Evolutionary conservation across 768 basidiomycete genomes (phyloP), one percentile per base, ranked within the genome.

Genomic region (Agaricus blazei): DNA sequence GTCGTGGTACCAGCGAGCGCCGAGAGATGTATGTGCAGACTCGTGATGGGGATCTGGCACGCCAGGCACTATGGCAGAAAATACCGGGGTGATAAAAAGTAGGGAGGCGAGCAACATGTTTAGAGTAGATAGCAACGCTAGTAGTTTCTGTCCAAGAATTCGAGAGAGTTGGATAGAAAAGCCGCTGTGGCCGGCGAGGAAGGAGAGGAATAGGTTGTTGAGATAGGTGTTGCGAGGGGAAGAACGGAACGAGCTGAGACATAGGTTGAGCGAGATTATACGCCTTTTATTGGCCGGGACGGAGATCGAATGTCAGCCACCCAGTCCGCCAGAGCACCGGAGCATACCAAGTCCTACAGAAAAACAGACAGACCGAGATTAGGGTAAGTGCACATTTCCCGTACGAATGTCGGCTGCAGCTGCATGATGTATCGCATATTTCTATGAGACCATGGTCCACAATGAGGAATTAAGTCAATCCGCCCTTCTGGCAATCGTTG

Each of bases 1-100:
- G 43, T 69, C 64, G 50, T 90, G 90, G 64, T 79, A 82, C 90
- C 90, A 92, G 6, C 65, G 53, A 15, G 57, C 62, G 28, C 77
- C 74, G 11, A 79, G 71, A 2, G 63, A 58, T 57, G 61, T 51
- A 7, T 67, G 57, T 29, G 59, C 45, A 58, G 73, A 62, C 54
- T 70, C 64, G 56, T 65, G 64, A 46, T 19, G 19, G 19, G 49
- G 15, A 9, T 60, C 60, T 27, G 41, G 44, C 6, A 31, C 14
- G 28, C 34, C 34, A 34, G 58, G 55, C 29, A 57, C 51, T 3
- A 54, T 54, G 29, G 54, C 51, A 52, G 42, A 54, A 37, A 53
- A 27, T 9, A 56, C 36, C n/a, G 50, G 51, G 23, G 44, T 37
- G 12, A 29, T 41, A 34, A 59, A 49, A 31, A 56, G 51, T 12